Base-by-base conservation (phyloP, 2,329 filamentous ascomycete species). In the Aspergillus terreus region DNA sequence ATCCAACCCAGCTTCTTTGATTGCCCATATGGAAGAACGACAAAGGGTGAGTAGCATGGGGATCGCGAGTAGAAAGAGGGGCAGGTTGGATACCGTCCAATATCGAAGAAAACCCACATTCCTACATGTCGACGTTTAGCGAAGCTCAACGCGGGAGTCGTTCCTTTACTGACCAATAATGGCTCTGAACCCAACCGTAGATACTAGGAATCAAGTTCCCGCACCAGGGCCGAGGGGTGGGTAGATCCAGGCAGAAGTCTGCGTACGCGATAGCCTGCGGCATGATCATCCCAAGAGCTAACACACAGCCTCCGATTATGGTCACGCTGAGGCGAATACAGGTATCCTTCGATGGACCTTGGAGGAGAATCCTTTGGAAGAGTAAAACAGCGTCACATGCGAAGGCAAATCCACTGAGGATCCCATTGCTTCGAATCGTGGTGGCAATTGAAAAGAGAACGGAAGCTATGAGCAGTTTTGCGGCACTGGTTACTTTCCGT, bases 91-190 rank as follows among this genome's bases (percentile, higher is more conserved):
- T 0, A 86, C 57, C 0, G 85, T 95, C 94, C 94, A 99, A 75
- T 99, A 99, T 53, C 82, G 82, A 47, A 97, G 80, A 59, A 95
- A 87, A 0, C 94, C 94, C 47, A 88, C 84, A 62, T 92, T 85
- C 94, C 92, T 96, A 55, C 40, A n/a, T 12, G 66, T 60, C 59
- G 55, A 52, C 54, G 21, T 10, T 44, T 23, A 45, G 21, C 6
- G 27, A 25, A 17, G 23, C 45, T 48, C 12, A 21, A 6, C 11
- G 21, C 17, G 14, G 38, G 17, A 23, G 14, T 19, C 15, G 14
- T 17, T 27, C 11, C 44, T 27, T 14, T 25, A 71, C 83, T 69
- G 79, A 95, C 92, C 94, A 99, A 71, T 99, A 97, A 63, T 88
- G 78, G 43, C 79, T 78, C 67, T 99, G 94, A 2, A 97, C 92